phyloP scores from a whole-genome alignment of 1,139 yeast genomes.

The Magnusiomyces ingens region DNA sequence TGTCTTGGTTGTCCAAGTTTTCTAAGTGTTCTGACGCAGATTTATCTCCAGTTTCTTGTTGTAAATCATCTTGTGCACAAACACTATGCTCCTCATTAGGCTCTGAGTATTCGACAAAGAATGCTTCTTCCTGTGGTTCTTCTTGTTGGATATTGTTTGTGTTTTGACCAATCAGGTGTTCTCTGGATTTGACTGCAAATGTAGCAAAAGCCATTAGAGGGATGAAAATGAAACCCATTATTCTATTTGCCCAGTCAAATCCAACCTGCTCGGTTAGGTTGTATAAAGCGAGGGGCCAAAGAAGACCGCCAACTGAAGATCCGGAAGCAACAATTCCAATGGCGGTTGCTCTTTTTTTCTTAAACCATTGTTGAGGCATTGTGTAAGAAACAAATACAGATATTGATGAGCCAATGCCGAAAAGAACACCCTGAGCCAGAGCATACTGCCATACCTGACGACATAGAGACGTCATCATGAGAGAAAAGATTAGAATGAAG shows the following conservation, averaged over 20 bases:
- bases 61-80: no score
- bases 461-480: constrained; percentile 48
- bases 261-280: constrained; percentile 39
- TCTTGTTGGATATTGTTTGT: no score
- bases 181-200: constrained; percentile 23
- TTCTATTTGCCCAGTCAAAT: constrained; percentile 45
- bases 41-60: no score
- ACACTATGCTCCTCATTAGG: no score
- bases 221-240: constrained; percentile 40
- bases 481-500: constrained; percentile 40
- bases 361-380: constrained; percentile 43
- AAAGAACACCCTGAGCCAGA: constrained; percentile 46
- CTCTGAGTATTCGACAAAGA: no score
- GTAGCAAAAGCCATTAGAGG: constrained; percentile 36
- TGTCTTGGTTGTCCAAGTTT: no score
- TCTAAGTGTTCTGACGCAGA: no score
- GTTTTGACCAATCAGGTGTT: neutral
- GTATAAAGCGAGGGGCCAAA: constrained; percentile 42
- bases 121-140: no score
- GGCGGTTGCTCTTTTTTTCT: constrained; percentile 49
- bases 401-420: constrained; percentile 43
- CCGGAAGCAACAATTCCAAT: constrained; percentile 55
- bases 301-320: constrained; percentile 57
- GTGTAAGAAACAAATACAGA: constrained; percentile 25
- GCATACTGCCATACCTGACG: constrained; percentile 46